Base-by-base conservation (phyloP, 371 early-diverging fungal genomes). In the Haplosporangium sp. region DNA sequence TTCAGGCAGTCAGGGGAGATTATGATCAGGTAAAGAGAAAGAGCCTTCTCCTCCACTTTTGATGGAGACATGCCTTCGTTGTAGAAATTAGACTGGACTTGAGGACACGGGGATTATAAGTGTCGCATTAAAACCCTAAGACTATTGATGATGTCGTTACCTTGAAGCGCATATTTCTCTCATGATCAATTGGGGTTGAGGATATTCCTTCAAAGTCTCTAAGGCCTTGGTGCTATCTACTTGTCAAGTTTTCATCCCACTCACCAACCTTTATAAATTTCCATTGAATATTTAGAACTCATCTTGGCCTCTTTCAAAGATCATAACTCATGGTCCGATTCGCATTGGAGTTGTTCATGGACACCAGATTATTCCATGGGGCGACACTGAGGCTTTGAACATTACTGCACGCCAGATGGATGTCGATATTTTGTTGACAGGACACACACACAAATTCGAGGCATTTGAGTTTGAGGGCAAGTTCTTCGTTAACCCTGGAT, bases 401-500 rank as follows among this genome's bases (percentile, higher is more conserved):
- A 89, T 92, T 37, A 87, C 88, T 4, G 97, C 96, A 27, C 83
- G 97, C 59, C 93, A 94, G 71, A 91, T 97, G 91, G 95, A 95
- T 63, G 97, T 95, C 19, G 98, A 98, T 70, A 91, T 98, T 20
- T 83, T 98, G 48, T 84, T 97, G 9, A 87, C 90, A 1, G 98
- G 98, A 4, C 93, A 95, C 65, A 96, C 97, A 2, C 96, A 96
- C 83, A 84, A 88, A 58, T 96, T 96, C 61, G 95, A 96, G 79
- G 96, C 96, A 17, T 95, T 89, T 83, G 97, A 96, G 85, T 87
- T 89, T 61, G 94, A 97, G 62, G 95, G 95, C 19, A 83, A 93
- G 72, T 96, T 96, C 76, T 98, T 94, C 82, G 90, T 97, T 53
- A 96, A 97, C 76, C 98, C 98, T 11, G 98, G 98, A 27, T 93